Evolutionary conservation across 2,329 filamentous ascomycete species (phyloP), one percentile per base, ranked within the genome.

Genomic region (Xylariaceae sp.): DNA sequence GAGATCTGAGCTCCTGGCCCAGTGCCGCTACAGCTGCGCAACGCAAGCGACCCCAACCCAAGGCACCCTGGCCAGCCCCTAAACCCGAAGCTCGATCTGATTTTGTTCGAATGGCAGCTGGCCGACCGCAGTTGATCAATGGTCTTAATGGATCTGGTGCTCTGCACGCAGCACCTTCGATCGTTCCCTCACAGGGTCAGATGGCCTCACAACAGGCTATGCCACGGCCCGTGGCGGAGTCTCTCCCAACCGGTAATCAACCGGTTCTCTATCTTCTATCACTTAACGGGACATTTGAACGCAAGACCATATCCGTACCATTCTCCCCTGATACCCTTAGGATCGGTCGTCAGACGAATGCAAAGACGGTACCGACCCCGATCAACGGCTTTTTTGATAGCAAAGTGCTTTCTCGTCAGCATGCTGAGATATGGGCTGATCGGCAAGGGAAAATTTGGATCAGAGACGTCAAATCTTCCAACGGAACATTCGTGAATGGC

Each of bases 401-500:
- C 45, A 99, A 99, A 73, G 94, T 99, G 21, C 82, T 99, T 20
- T 97, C 94, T 32, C 83, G 94, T 65, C 92, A 97, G 70, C 94
- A 99, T 72, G 94, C 94, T 29, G 94, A 99, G 71, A 89, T 99
- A 30, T 97, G 92, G 85, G 92, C 94, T 18, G 82, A 85, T 58
- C 73, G 78, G 48, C 86, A 89, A 58, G 92, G 92, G 47, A 96
- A 96, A 70, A 88, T 99, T 36, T 97, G 87, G 83, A 97, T 99
- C 63, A 85, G 92, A 53, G 94, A 99, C 74, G 89, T 99, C 64
- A 99, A 97, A 74, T 97, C 94, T 0, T 99, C 94, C 33, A 99
- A 99, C 70, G 94, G 94, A 53, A 99, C 94, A 1, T 99, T 99
- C 72, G 93, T 99, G 63, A 99, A 99, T 67, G 92, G 92, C 16